These are phyloP conservation scores for Hymenoscyphus scutula DNA, from an alignment of 2,329 filamentous ascomycete genomes.

Conservation along the genomic window DNA sequence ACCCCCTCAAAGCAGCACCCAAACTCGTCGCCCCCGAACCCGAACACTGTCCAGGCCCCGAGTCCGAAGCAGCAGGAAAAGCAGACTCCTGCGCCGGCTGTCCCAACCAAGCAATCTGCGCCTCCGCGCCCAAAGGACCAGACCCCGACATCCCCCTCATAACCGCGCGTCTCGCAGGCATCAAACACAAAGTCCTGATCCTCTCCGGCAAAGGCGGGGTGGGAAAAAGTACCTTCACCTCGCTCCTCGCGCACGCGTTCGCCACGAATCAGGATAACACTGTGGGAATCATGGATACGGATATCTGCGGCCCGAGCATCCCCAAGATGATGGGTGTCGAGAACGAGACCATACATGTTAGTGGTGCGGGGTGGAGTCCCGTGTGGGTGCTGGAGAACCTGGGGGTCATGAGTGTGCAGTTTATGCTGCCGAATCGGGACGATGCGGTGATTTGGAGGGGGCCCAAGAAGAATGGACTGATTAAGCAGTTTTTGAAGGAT, in stretches of 20 bases:
- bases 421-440: slow-evolving; percentile 92
- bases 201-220: slow-evolving; percentile 95
- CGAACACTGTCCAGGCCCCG: slow-evolving; percentile 92
- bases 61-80: slow-evolving; percentile 67
- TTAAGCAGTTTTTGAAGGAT: slow-evolving; percentile 97
- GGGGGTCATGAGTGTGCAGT: slow-evolving; percentile 95
- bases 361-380: slow-evolving; percentile 84
- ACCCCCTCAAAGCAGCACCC: slow-evolving; percentile 74
- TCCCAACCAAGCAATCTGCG: slow-evolving; percentile 94
- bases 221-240: slow-evolving; percentile 92
- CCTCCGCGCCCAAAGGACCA: slow-evolving; percentile 88
- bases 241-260: slow-evolving; percentile 84
- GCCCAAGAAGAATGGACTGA: slow-evolving; percentile 96
- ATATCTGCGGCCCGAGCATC: slow-evolving; percentile 94
- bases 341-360: slow-evolving; percentile 88
- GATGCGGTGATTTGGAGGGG: slow-evolving; percentile 97
- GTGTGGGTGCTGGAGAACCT: slow-evolving; percentile 96
- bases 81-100: slow-evolving; percentile 90
- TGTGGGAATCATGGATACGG: slow-evolving; percentile 96
- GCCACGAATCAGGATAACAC: slow-evolving; percentile 74
- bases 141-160: slow-evolving; percentile 93
- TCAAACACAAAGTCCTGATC: slow-evolving; percentile 88
- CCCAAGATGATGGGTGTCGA: slow-evolving; percentile 99
- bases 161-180: slow-evolving; percentile 72
- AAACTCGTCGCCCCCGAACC: slow-evolving; percentile 91